Conservation (phyloP, 306 rosid species). For the Parietaria judaica region DNA sequence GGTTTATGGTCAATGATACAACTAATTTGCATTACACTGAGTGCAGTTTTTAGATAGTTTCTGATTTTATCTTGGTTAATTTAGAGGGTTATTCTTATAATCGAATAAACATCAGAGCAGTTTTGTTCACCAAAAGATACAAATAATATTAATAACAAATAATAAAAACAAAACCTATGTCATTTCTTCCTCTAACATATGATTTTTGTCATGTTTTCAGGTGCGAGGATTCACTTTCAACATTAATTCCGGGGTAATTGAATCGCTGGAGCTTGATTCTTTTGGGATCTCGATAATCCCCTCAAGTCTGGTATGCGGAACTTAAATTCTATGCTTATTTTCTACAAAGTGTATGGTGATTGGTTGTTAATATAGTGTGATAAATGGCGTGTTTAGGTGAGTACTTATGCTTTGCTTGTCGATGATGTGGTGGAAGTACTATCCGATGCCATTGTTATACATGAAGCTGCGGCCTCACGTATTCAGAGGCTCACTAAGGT, state of each 20-base stretch:
- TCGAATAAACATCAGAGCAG: too few species aligned
- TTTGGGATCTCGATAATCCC: constrained; percentile 86
- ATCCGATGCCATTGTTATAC: constrained; percentile 68
- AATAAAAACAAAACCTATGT: too few species aligned
- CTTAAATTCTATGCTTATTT: not conserved
- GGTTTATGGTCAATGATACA: too few species aligned
- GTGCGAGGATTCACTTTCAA: constrained; percentile 86
- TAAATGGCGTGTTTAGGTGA: constrained; percentile 43
- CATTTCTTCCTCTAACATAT: constrained; percentile 11
- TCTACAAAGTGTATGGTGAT: too few species aligned
- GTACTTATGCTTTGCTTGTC: constrained; percentile 82
- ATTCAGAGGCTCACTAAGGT: constrained; percentile 93
- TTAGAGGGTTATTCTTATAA: too few species aligned
- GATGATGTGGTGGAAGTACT: constrained; percentile 85
- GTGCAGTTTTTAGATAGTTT: too few species aligned
- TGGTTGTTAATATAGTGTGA: constrained; percentile 9
- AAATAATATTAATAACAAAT: too few species aligned
- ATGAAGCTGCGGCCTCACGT: constrained; percentile 88
- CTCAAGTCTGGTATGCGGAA: constrained; percentile 67
- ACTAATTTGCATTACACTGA: too few species aligned
- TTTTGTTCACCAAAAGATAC: too few species aligned
- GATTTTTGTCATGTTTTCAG: constrained; percentile 41
- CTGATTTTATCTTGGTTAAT: too few species aligned
- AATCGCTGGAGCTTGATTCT: constrained; percentile 87
- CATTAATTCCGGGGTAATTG: constrained; percentile 73